These are phyloP conservation scores for Saccharomyces hybrid DNA, from an alignment of 1,139 yeast species.

Conservation along the genomic window DNA sequence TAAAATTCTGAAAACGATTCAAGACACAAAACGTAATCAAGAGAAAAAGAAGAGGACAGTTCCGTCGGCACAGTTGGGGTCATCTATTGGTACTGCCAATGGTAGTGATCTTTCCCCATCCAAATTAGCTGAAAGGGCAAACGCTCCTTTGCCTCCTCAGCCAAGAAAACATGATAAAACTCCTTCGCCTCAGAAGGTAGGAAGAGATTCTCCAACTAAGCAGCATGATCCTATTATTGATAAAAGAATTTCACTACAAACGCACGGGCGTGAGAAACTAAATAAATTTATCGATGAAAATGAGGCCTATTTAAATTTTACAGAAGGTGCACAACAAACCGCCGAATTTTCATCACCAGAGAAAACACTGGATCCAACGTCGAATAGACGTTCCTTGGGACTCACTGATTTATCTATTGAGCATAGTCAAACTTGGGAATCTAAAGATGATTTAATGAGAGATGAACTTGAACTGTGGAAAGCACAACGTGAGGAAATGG, in stretches of 20 bases:
- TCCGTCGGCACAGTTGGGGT: slow-evolving; percentile 1
- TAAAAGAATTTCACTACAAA: background rate
- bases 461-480: slow-evolving; percentile 8
- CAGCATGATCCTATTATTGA: background rate
- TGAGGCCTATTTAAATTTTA: slow-evolving; percentile 24
- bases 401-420: slow-evolving; percentile 16
- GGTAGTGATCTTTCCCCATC: slow-evolving; percentile 3
- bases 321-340: slow-evolving; percentile 13
- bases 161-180: slow-evolving; percentile 3
- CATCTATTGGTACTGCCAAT: background rate
- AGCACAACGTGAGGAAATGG: slow-evolving; percentile 15
- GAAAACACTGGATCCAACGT: slow-evolving; percentile 15
- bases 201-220: background rate
- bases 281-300: slow-evolving; percentile 22
- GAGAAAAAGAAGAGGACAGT: slow-evolving; percentile 19
- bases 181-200: background rate
- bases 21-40: slow-evolving; percentile 55
- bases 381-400: slow-evolving; percentile 4
- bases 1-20: slow-evolving; percentile 75
- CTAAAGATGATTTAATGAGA: slow-evolving; percentile 8
- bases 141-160: slow-evolving; percentile 2
- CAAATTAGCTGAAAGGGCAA: slow-evolving; percentile 1
- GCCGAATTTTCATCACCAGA: background rate
- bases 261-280: slow-evolving; percentile 11
- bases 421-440: slow-evolving; percentile 6